phyloP scores from a whole-genome alignment of 2,329 filamentous ascomycete species.

The Ophiocordyceps camponoti-leonardi region DNA sequence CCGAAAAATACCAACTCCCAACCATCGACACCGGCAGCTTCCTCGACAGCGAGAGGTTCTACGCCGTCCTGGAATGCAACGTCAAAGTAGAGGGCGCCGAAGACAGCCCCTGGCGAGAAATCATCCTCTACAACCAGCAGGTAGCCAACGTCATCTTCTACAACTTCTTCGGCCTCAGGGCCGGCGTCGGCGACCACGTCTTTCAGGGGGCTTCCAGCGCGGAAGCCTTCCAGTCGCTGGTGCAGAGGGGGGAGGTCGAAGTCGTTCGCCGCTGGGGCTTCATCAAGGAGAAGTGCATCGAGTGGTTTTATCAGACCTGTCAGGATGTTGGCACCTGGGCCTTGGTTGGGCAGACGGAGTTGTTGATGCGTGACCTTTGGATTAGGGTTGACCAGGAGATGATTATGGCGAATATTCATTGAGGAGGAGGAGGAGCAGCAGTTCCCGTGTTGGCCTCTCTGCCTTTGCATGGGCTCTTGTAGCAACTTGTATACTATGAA shows the following conservation, averaged over 20 bases:
- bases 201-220: neutral
- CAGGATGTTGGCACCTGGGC: neutral
- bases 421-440: too few relatives aligned
- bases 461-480: too few relatives aligned
- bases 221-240: too few relatives aligned
- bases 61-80: neutral
- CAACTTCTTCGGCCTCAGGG: neutral
- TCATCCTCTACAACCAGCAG: neutral
- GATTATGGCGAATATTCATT: neutral
- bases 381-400: neutral
- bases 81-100: neutral
- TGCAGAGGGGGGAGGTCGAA: too few relatives aligned
- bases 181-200: neutral
- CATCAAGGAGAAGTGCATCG: neutral
- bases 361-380: neutral
- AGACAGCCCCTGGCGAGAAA: neutral
- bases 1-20: neutral
- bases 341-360: neutral
- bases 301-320: neutral
- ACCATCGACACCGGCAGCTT: neutral
- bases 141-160: neutral
- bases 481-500: too few relatives aligned
- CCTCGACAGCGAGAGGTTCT: neutral
- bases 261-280: neutral
- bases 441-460: too few relatives aligned